phyloP scores from a whole-genome alignment of 768 basidiomycete genomes.

The Lentinula guzmanii region DNA sequence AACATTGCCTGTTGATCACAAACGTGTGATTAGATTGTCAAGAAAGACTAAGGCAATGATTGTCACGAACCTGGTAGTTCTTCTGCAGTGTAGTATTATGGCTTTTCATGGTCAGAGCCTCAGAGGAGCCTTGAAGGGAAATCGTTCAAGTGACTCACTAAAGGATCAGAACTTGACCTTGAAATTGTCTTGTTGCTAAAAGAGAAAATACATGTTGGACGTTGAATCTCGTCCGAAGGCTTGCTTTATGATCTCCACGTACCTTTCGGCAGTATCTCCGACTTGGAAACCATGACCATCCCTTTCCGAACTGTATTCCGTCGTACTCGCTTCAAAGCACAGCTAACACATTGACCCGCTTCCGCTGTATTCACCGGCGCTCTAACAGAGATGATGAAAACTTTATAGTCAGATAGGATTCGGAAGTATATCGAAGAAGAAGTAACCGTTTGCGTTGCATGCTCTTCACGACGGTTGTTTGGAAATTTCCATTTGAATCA shows the following conservation, averaged over 20 bases:
- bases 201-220: neutral
- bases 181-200: conserved; percentile 75
- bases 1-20: conserved; percentile 64
- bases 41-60: conserved; percentile 11
- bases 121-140: neutral
- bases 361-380: conserved; percentile 81
- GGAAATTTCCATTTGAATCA: conserved; percentile 87
- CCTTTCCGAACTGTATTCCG: conserved; percentile 84
- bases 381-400: conserved; percentile 26
- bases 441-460: conserved; percentile 89
- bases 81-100: conserved; percentile 91
- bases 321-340: conserved; percentile 87
- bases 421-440: conserved; percentile 6
- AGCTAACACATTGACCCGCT: conserved; percentile 92
- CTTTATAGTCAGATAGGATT: too few relatives aligned
- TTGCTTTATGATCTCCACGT: conserved; percentile 9
- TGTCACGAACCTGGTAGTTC: conserved; percentile 70
- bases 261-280: conserved; percentile 76
- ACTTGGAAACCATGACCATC: conserved; percentile 85
- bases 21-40: neutral
- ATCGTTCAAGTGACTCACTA: conserved; percentile 51
- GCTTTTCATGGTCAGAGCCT: conserved; percentile 33
- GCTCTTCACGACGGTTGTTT: conserved; percentile 72
- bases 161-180: conserved; percentile 89
- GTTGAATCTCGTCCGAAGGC: neutral